Percentiles rank a stretch among this genome's conserved stretches.
These are phyloP conservation scores for Dictyostelium citrinum DNA, from an alignment of 78 protist species.

Conservation along the genomic window DNA sequence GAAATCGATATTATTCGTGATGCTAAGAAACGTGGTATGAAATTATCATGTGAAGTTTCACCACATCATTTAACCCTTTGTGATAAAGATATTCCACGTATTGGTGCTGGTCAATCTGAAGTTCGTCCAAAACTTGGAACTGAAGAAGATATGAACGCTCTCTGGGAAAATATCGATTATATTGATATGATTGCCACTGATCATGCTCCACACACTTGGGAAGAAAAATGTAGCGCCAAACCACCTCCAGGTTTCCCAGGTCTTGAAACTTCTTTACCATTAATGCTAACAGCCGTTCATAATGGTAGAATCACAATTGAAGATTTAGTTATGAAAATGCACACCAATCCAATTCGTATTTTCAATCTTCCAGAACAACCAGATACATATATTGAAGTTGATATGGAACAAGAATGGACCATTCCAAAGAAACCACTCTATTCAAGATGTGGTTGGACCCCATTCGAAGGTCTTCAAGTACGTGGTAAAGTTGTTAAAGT, in stretches of 20 bases:
- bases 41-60: slow-evolving; percentile 85
- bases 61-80: slow-evolving; percentile 70
- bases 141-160: slow-evolving; percentile 60
- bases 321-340: slow-evolving; percentile 44
- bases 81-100: slow-evolving; percentile 60
- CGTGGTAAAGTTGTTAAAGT: slow-evolving; percentile 73
- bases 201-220: slow-evolving; percentile 85
- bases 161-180: slow-evolving; percentile 86
- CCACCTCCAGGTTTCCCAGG: slow-evolving; percentile 90
- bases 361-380: slow-evolving; percentile 79
- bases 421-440: slow-evolving; percentile 27
- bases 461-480: slow-evolving; percentile 72
- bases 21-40: slow-evolving; percentile 77
- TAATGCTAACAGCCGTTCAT: slow-evolving; percentile 79
- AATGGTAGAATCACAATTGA: slow-evolving; percentile 81
- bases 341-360: slow-evolving; percentile 69
- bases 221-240: slow-evolving; percentile 66
- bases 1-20: slow-evolving; percentile 81
- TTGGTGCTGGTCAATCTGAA: slow-evolving; percentile 53
- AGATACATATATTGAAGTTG: slow-evolving; percentile 80
- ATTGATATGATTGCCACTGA: slow-evolving; percentile 88
- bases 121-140: slow-evolving; percentile 76
- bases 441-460: slow-evolving; percentile 79
- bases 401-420: slow-evolving; percentile 79
- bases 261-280: slow-evolving; percentile 78